Evolutionary conservation across 2,329 filamentous ascomycete genomes (phyloP), one percentile per base, ranked within the genome.

Genomic region (Tolypocladium nubicola): DNA sequence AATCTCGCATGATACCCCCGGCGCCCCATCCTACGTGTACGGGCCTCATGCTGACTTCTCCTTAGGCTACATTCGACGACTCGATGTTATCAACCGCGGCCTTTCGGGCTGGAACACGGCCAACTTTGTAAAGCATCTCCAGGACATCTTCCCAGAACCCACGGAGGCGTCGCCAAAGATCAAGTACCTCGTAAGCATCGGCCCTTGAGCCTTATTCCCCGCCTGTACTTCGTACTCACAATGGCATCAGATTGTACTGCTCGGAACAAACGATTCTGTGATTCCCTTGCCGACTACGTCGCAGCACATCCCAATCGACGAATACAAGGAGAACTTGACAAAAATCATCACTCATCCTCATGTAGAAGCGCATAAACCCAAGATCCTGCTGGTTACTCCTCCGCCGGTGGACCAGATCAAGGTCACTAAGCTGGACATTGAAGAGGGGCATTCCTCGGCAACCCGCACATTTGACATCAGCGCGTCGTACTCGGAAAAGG

Each of bases 241-340:
- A 33, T 21, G 58, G 4, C 8, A 11, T 37, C 23, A 91, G 88
- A 76, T 88, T 43, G 73, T 96, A 58, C 86, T 96, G 62, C 85
- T 97, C 59, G 94, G 94, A 21, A 90, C 94, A 64, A 97, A 99
- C 68, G 94, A 97, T 71, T 87, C 93, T 4, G 85, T 85, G 56
- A 71, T 95, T 4, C 80, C 84, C 4, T 75, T 81, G 41, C 76
- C 80, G 5, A 77, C 77, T 4, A 84, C 83, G 54, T 76, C 77
- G 11, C 94, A 97, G 71, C 85, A 93, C 69, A 82, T 97, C 9
- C 83, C 89, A 1, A 71, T 96, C n/a, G 79, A 86, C 1, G 74
- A 84, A 59, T 97, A 90, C 76, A 84, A 82, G 68, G 73, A 80
- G 57, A 95, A 96, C 67, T 73, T 96, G 53, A 78, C 71, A 61